Conservation (phyloP, 768 basidiomycete species). For the Lanmaoa pseudosensibilis region DNA sequence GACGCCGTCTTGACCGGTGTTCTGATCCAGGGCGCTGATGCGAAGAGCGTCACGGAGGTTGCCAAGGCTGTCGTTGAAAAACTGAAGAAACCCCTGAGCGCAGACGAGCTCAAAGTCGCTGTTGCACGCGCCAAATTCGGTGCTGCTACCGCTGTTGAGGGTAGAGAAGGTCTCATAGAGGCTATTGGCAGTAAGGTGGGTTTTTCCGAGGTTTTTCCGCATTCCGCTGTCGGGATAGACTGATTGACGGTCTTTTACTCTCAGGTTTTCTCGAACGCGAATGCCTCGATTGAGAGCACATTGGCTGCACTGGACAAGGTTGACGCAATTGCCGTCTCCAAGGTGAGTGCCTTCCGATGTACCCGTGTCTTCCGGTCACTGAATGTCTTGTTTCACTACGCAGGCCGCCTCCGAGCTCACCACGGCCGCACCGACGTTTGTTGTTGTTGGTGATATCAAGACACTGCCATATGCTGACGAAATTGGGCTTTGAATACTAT, state of each 20-base stretch:
- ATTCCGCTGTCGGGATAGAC: not conserved
- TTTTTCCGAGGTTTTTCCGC: conserved; percentile 11
- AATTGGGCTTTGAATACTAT: conserved; percentile 60
- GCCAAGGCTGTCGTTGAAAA: conserved; percentile 67
- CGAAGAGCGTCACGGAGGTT: conserved; percentile 63
- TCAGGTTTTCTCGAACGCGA: conserved; percentile 61
- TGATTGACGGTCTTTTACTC: not conserved
- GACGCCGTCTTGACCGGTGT: conserved; percentile 89
- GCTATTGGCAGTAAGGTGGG: conserved; percentile 65
- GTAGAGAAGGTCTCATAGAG: conserved; percentile 62
- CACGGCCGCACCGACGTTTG: conserved; percentile 79
- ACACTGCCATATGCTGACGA: conserved; percentile 83
- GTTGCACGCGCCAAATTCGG: conserved; percentile 87
- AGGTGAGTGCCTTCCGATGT: conserved; percentile 44
- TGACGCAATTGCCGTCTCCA: conserved; percentile 62
- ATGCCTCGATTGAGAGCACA: conserved; percentile 58
- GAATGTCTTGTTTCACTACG: not conserved
- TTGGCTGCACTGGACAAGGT: conserved; percentile 72
- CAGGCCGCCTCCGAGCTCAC: conserved; percentile 64
- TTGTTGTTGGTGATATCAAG: conserved; percentile 78
- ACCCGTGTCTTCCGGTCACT: not conserved
- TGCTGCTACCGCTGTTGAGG: conserved; percentile 69
- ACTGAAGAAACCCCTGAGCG: conserved; percentile 56
- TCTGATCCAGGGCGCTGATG: conserved; percentile 67
- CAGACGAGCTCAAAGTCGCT: conserved; percentile 77